Percentiles rank a stretch among this genome's conserved stretches.
Conservation (phyloP, 495 filamentous ascomycete species). For the Cenococcum geophilum region DNA sequence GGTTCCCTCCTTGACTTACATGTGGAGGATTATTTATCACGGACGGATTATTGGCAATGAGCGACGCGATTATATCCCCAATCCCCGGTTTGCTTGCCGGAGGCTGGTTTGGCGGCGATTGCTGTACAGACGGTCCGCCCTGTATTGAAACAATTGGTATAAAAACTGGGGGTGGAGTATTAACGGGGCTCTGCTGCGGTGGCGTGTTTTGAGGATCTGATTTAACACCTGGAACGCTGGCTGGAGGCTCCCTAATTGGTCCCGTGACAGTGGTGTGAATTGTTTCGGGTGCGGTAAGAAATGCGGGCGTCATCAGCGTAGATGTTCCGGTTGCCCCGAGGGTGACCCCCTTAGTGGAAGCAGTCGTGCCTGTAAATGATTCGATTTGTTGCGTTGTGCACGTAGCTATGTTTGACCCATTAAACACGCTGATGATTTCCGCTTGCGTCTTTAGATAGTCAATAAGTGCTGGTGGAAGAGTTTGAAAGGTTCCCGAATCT, state of each 20-base stretch:
- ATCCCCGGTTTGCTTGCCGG: conserved; percentile 7
- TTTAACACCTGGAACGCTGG: neutral
- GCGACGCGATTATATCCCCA: conserved; percentile 8
- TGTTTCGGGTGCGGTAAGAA: neutral
- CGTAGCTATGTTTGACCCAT: conserved; percentile 22
- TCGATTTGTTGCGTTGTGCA: conserved; percentile 8
- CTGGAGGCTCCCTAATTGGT: neutral
- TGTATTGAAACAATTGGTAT: neutral
- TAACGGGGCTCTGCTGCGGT: neutral
- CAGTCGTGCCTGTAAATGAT: too few relatives aligned
- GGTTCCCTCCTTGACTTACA: neutral
- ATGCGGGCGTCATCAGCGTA: neutral
- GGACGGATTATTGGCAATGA: conserved; percentile 2
- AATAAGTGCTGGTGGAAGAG: conserved; percentile 13
- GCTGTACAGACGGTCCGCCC: neutral
- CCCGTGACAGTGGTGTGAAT: neutral
- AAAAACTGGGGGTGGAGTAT: neutral
- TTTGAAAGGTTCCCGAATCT: neutral
- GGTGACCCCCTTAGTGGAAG: too few relatives aligned
- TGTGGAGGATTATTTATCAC: neutral
- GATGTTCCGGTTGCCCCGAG: neutral
- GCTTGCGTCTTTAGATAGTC: conserved; percentile 10
- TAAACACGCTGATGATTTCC: conserved; percentile 5
- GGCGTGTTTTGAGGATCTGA: neutral
- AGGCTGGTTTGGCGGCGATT: neutral